A percentile compares a stretch with the other conserved stretches of the same genome.
Conservation (phyloP, 1,284 basidiomycete genomes). For the Grifola frondosa region DNA sequence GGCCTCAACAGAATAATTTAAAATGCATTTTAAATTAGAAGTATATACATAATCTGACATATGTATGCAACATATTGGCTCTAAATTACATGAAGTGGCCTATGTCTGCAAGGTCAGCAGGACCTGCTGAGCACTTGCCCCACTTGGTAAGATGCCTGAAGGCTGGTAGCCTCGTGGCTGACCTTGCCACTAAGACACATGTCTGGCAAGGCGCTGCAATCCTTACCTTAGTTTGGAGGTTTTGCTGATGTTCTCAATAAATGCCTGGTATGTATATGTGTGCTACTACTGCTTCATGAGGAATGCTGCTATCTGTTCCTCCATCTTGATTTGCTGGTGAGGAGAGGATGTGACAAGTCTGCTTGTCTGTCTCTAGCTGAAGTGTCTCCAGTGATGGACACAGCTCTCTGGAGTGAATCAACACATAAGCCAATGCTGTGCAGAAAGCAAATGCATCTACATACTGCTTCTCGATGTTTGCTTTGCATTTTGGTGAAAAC, state of each 20-base stretch:
- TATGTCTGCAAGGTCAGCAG: too few species aligned
- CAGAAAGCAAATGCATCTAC: conserved; percentile 69
- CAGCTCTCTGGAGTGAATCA: conserved; percentile 59
- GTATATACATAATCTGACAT: too few species aligned
- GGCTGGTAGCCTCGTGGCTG: too few species aligned
- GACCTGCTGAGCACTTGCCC: too few species aligned
- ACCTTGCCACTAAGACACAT: too few species aligned
- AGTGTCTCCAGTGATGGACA: conserved; percentile 79
- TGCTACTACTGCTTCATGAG: conserved; percentile 68
- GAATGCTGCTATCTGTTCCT: conserved; percentile 67
- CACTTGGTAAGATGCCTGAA: conserved; percentile 84
- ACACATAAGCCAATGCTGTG: neutral
- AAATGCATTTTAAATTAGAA: too few species aligned
- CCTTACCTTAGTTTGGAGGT: conserved; percentile 85
- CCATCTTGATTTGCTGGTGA: conserved; percentile 80
- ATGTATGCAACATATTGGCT: too few species aligned
- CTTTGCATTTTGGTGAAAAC: conserved; percentile 53
- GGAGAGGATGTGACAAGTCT: conserved; percentile 69
- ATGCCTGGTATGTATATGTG: conserved; percentile 70
- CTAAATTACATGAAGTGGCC: too few species aligned
- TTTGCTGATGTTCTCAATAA: conserved; percentile 87
- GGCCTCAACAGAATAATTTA: too few species aligned
- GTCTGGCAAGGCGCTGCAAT: too few species aligned
- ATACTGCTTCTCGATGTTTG: conserved; percentile 92
- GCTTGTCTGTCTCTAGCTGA: conserved; percentile 81